Percentiles rank a stretch among this genome's conserved stretches.
These are phyloP conservation scores for Leishmania martiniquensis DNA, from an alignment of 208 protist species.

Conservation along the genomic window DNA sequence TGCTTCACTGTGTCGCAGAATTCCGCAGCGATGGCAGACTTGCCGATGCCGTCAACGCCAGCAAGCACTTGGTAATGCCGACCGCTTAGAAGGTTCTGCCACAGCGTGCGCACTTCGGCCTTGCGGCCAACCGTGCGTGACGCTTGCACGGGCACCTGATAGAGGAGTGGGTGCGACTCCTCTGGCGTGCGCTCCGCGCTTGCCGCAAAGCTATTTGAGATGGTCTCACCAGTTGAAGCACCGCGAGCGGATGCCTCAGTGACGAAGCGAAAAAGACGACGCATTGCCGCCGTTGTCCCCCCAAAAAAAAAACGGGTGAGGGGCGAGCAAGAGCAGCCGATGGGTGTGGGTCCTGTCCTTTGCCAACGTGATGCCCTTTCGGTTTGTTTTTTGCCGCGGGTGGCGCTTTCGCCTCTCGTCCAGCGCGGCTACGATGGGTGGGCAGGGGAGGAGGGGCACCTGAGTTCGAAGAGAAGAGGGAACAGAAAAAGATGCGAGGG, in stretches of 20 bases:
- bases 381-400: neutral
- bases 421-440: neutral
- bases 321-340: neutral
- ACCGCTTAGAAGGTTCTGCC: constrained; percentile 81
- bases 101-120: constrained; percentile 67
- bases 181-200: constrained; percentile 3
- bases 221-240: constrained; percentile 13
- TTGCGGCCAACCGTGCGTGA: constrained; percentile 65
- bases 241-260: neutral
- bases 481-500: neutral
- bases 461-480: neutral
- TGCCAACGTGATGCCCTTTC: neutral
- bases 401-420: neutral
- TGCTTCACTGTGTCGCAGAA: constrained; percentile 76
- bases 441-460: neutral
- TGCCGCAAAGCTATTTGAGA: constrained; percentile 28
- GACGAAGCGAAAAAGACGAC: constrained; percentile 17
- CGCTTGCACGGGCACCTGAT: constrained; percentile 60
- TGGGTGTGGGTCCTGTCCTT: too few relatives aligned
- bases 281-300: constrained; percentile 5
- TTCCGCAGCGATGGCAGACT: constrained; percentile 84
- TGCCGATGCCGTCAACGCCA: constrained; percentile 85
- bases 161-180: constrained; percentile 69
- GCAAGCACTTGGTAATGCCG: constrained; percentile 67
- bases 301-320: neutral